Base-by-base conservation (phyloP, 2,329 filamentous ascomycete genomes). In the Fusarium sp. region DNA sequence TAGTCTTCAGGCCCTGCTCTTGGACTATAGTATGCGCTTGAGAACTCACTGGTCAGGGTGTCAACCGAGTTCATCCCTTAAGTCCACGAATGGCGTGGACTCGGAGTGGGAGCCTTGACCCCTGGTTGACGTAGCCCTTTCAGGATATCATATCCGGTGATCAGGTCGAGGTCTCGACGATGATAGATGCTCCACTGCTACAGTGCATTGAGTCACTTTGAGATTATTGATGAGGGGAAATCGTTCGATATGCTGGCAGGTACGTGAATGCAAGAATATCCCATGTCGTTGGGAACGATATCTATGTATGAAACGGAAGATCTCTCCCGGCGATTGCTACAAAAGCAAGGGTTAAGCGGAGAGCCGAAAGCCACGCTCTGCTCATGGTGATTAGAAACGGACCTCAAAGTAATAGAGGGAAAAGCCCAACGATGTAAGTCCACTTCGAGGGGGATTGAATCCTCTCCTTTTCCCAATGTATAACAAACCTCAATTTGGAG, bases 141-240 rank as follows among this genome's bases (percentile, higher is more conserved):
- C 44, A 62, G 66, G 66, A 42, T 62, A 46, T 68, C 41, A 63
- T 46, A 33, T 49, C 66, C 63, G 66, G 66, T 27, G 52, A 42
- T 58, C 58, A 54, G 27, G 27, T 63, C 35, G 37, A 69, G n/a
- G 33, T 16, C 52, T 41, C 29, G 27, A 69, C 35, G 41, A 59
- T 54, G 51, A 58, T 35, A 38, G 42, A 41, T 33, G 15, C 27
- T 54, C 44, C 46, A 45, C 58, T 54, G 39, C 21, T 48, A 66
- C 51, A 37, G 44, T 57, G 39, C 45, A 66, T 64, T 39, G 27
- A 58, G 64, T 63, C 54, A 38, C 58, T 66, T 64, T 58, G 41
- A 54, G 55, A 49, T 49, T 44, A 35, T 38, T 35, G 52, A 46
- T 59, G 48, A 69, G 38, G 44, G 39, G 58, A 31, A 46, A 59